Base-by-base conservation (phyloP, 345 rosid species). In the Turnera subulata region DNA sequence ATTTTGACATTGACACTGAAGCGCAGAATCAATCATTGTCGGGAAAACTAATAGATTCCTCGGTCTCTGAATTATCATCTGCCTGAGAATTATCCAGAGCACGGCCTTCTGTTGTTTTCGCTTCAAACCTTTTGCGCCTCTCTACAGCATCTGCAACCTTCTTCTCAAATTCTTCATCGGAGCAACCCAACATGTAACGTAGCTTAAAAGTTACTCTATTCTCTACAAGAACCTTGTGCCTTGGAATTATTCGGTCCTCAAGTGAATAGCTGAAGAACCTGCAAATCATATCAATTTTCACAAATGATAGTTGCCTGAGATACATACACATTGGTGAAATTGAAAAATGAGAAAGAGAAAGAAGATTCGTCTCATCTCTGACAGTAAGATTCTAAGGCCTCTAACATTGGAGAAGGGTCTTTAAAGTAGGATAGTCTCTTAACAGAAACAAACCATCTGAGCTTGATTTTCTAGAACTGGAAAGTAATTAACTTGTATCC, bases 211-310 rank as follows among this genome's bases (percentile, higher is more conserved):
- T 92, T 52, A 89, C 63, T 46, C 70, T 78, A 51, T 86, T 86
- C 80, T 83, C 93, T 47, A 89, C 82, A 81, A 86, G 70, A 50
- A 84, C 56, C 46, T 70, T 72, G 63, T 92, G 75, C 74, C 98
- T 75, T 5, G 96, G 96, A 58, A 92, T 83, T 71, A 92, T 88
- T 49, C 95, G 78, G 13, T 73, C 84, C 32, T 89, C 93, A 8
- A 89, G 77, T 24, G 91, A 86, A 75, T 89, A 92, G 77, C 98
- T 89, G 72, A 86, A 83, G 80, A 86, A 89, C 81, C 96, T 92
- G 87, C 55, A 59, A 49, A 42, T 58, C 16, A 45, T 63, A 58
- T 55, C 56, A 42, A 13, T 37, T 42, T 15, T 42, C 4, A 42
- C 7, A 11, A 42, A 8, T 9, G n/a, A 15, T 16, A 13, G 1